Conservation (phyloP, 2,329 filamentous ascomycete genomes). For the Trichoderma sp. region DNA sequence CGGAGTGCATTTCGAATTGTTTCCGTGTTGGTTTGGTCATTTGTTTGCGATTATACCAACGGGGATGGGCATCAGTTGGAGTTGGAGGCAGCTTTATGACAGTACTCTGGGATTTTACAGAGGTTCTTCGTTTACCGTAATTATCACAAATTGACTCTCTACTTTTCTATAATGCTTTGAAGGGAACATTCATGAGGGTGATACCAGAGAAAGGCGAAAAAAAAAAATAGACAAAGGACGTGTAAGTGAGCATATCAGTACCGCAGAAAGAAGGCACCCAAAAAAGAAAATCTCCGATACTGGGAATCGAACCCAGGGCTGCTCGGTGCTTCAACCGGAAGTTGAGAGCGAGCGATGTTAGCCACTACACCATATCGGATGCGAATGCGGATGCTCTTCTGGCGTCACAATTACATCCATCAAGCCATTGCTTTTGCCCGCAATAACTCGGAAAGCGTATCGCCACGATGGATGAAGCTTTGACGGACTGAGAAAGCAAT, state of each 20-base stretch:
- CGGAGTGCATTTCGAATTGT: neutral
- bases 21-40: neutral
- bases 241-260: too few relatives aligned
- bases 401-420: neutral
- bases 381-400: constrained; percentile 6
- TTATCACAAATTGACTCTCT: constrained; percentile 10
- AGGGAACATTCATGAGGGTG: neutral
- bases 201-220: neutral
- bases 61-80: constrained; percentile 5
- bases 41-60: constrained; percentile 15
- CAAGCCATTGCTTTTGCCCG: neutral
- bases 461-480: neutral
- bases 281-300: constrained; percentile 36
- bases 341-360: constrained; percentile 44
- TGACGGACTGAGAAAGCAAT: neutral
- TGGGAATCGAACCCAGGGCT: constrained; percentile 44
- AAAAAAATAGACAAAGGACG: neutral
- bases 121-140: neutral
- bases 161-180: neutral
- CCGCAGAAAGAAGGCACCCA: neutral
- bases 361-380: constrained; percentile 44
- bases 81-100: constrained; percentile 15
- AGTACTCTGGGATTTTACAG: neutral
- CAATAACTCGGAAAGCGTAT: neutral
- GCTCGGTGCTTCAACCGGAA: constrained; percentile 34